Conservation (phyloP, 345 rosid genomes). For the Aegle marmelos region DNA sequence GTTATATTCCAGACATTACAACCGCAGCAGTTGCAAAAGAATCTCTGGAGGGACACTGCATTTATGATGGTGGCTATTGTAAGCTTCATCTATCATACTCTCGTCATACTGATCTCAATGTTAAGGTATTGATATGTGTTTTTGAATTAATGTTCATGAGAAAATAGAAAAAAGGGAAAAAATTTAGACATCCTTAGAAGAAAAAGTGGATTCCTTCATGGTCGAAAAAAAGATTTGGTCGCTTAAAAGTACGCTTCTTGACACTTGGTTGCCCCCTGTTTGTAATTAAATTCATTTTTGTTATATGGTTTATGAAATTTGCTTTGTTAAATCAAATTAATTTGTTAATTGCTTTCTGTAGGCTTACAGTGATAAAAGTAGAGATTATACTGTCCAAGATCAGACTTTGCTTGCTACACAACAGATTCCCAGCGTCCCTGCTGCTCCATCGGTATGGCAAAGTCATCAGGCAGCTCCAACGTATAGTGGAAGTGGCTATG, state of each 20-base stretch:
- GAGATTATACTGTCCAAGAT: conserved; percentile 85
- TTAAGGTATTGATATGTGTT: conserved; percentile 84
- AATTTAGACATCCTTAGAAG: conserved; percentile 37
- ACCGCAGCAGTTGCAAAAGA: conserved; percentile 87
- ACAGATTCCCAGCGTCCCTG: conserved; percentile 41
- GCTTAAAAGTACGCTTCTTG: conserved; percentile 51
- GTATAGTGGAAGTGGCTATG: conserved; percentile 43
- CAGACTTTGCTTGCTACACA: conserved; percentile 46
- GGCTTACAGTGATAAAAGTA: conserved; percentile 94
- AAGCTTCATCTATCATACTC: conserved; percentile 99
- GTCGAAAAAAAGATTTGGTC: conserved; percentile 38
- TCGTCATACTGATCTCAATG: conserved; percentile 99
- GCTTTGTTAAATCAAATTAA: background rate
- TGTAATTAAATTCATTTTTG: conserved; percentile 5
- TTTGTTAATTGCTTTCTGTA: conserved; percentile 22
- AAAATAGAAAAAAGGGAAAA: conserved; percentile 25
- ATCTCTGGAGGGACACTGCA: conserved; percentile 96
- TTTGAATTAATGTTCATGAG: conserved; percentile 57
- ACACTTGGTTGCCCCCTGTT: conserved; percentile 24
- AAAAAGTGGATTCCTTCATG: conserved; percentile 38
- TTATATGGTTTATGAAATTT: background rate
- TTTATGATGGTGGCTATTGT: conserved; percentile 99
- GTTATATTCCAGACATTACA: conserved; percentile 53
- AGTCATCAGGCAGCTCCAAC: conserved; percentile 44
- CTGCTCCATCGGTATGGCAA: conserved; percentile 64